Conservation (phyloP, 2,329 filamentous ascomycete species). For the Penicillium thymicola region DNA sequence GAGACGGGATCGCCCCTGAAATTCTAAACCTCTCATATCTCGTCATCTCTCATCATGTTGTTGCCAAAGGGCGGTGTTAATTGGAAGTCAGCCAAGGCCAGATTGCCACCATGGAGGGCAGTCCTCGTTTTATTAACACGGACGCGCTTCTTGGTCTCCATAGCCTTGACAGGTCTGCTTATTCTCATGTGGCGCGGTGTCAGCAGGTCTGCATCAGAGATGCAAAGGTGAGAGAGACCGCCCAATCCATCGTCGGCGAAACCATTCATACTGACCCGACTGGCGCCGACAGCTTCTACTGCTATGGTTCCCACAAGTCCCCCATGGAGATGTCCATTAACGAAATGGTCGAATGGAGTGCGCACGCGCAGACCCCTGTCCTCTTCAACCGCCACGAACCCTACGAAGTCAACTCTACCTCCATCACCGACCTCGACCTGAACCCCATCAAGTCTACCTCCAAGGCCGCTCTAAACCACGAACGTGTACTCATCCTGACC, state of each 20-base stretch:
- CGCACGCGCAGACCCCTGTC: constrained; percentile 85
- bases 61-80: constrained; percentile 84
- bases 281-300: constrained; percentile 73
- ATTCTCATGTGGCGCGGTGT: constrained; percentile 87
- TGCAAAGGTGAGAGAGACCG: constrained; percentile 70
- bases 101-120: constrained; percentile 72
- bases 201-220: constrained; percentile 73
- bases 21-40: neutral
- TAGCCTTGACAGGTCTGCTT: constrained; percentile 67
- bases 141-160: constrained; percentile 71
- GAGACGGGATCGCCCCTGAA: constrained; percentile 22
- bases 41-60: constrained; percentile 75
- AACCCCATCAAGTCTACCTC: constrained; percentile 79
- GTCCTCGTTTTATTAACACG: constrained; percentile 68
- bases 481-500: constrained; percentile 87
- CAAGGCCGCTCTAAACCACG: constrained; percentile 74
- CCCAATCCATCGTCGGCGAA: neutral
- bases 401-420: constrained; percentile 74
- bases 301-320: constrained; percentile 92
- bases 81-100: constrained; percentile 85
- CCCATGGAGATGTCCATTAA: constrained; percentile 93
- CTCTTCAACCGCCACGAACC: constrained; percentile 94
- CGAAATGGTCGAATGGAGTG: constrained; percentile 85
- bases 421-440: constrained; percentile 76
- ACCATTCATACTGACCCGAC: neutral